These are phyloP conservation scores for Pleurotus eryngii DNA, from an alignment of 768 basidiomycete genomes.

Conservation along the genomic window DNA sequence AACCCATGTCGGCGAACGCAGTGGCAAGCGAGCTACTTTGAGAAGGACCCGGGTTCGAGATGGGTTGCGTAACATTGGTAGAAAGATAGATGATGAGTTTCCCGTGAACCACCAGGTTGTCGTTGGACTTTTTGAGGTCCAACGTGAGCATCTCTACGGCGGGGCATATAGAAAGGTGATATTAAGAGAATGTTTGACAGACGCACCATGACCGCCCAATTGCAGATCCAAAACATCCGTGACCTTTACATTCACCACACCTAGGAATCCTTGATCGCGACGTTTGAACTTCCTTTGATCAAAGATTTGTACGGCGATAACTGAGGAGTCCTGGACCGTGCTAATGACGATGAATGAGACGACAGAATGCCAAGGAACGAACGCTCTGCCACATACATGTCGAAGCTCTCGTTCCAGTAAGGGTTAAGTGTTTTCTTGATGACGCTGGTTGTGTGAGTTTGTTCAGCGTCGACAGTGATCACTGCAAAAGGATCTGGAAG, in stretches of 20 bases:
- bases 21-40: slow-evolving; percentile 57
- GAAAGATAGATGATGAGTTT: slow-evolving; percentile 96
- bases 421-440: slow-evolving; percentile 95
- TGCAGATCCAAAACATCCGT: slow-evolving; percentile 90
- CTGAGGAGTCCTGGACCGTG: slow-evolving; percentile 95
- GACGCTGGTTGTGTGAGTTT: slow-evolving; percentile 94
- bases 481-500: slow-evolving; percentile 98
- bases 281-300: slow-evolving; percentile 99
- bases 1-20: slow-evolving; percentile 57
- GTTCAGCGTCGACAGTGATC: slow-evolving; percentile 96
- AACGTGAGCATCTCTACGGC: slow-evolving; percentile 88
- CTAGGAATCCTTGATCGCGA: slow-evolving; percentile 96
- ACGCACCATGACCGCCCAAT: slow-evolving; percentile 86
- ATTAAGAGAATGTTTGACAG: not conserved
- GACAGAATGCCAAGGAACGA: slow-evolving; percentile 7
- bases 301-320: slow-evolving; percentile 97
- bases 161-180: not conserved
- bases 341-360: slow-evolving; percentile 35
- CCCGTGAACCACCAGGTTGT: slow-evolving; percentile 95
- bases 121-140: slow-evolving; percentile 98
- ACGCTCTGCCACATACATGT: slow-evolving; percentile 62
- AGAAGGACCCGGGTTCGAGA: slow-evolving; percentile 80
- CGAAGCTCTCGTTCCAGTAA: slow-evolving; percentile 98
- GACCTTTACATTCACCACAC: slow-evolving; percentile 94
- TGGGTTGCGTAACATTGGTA: slow-evolving; percentile 83